Percentiles rank a stretch among this genome's conserved stretches.
phyloP scores from a whole-genome alignment of 2,329 filamentous ascomycete genomes.

The Coleophoma eucalyptorum region DNA sequence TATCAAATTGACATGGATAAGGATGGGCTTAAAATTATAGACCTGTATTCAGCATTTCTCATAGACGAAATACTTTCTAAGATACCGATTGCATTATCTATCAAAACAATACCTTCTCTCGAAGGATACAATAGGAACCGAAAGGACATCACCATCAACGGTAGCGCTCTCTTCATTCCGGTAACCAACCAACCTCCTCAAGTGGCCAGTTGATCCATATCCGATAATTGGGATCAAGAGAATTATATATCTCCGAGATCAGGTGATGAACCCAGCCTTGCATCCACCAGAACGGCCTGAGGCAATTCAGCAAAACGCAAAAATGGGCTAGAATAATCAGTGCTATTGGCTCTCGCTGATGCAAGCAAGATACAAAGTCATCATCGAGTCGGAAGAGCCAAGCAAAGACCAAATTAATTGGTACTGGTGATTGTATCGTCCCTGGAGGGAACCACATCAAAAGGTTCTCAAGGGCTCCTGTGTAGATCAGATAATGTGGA shows the following conservation, averaged over 20 bases:
- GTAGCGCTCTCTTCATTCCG: too few species aligned
- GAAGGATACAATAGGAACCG: too few species aligned
- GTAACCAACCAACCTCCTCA: not conserved
- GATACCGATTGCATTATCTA: too few species aligned
- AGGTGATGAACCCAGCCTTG: slow-evolving; percentile 13
- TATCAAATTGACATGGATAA: too few species aligned
- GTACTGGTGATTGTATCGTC: not conserved
- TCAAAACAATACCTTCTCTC: too few species aligned
- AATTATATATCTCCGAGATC: not conserved
- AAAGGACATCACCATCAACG: too few species aligned
- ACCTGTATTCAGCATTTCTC: too few species aligned
- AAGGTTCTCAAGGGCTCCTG: not conserved
- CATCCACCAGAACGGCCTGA: slow-evolving; percentile 14
- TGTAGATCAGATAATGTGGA: not conserved
- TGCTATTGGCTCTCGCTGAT: slow-evolving; percentile 25
- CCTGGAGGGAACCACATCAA: not conserved
- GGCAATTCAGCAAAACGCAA: slow-evolving; percentile 26
- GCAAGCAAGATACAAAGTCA: slow-evolving; percentile 23
- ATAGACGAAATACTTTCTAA: too few species aligned
- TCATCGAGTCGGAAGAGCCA: not conserved
- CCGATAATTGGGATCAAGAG: slow-evolving; percentile 1
- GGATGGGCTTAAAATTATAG: too few species aligned
- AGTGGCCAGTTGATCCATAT: slow-evolving; percentile 3
- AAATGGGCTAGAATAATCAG: slow-evolving; percentile 33
- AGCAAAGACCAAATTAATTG: slow-evolving; percentile 2